These are phyloP conservation scores for Thielaviopsis cerberus DNA, from an alignment of 2,329 filamentous ascomycete genomes.

Conservation along the genomic window DNA sequence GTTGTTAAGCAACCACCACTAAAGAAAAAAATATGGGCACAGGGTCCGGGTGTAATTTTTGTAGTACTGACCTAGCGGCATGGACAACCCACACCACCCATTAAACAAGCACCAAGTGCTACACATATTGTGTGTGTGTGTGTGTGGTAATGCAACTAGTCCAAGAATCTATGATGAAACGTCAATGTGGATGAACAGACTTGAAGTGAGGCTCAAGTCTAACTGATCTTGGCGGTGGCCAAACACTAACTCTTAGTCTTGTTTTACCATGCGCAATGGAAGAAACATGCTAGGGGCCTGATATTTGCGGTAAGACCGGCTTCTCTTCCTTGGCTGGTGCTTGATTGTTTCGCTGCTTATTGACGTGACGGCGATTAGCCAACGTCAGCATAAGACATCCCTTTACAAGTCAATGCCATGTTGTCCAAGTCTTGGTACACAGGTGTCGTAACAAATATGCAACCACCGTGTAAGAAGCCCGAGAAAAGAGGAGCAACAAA, in stretches of 20 bases:
- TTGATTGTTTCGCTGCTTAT: neutral
- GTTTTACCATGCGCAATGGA: neutral
- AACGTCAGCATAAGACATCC: neutral
- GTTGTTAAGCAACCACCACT: neutral
- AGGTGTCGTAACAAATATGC: too few relatives aligned
- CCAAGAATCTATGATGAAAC: neutral
- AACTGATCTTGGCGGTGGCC: neutral
- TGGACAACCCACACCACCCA: neutral
- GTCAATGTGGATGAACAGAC: neutral
- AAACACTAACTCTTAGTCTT: neutral
- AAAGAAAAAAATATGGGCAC: neutral
- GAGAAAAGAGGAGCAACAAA: neutral
- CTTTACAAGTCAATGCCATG: neutral
- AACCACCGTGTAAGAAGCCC: too few relatives aligned
- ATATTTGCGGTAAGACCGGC: too few relatives aligned
- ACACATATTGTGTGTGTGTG: too few relatives aligned
- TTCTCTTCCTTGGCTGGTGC: too few relatives aligned
- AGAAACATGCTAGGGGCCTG: neutral
- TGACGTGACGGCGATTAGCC: neutral
- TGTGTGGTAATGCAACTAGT: neutral
- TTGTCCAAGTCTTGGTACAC: neutral
- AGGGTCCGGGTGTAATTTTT: neutral
- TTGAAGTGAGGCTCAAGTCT: neutral
- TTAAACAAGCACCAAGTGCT: too few relatives aligned
- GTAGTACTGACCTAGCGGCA: too few relatives aligned